phyloP scores from a whole-genome alignment of 768 basidiomycete genomes.

The Agrocybe chaxingu region DNA sequence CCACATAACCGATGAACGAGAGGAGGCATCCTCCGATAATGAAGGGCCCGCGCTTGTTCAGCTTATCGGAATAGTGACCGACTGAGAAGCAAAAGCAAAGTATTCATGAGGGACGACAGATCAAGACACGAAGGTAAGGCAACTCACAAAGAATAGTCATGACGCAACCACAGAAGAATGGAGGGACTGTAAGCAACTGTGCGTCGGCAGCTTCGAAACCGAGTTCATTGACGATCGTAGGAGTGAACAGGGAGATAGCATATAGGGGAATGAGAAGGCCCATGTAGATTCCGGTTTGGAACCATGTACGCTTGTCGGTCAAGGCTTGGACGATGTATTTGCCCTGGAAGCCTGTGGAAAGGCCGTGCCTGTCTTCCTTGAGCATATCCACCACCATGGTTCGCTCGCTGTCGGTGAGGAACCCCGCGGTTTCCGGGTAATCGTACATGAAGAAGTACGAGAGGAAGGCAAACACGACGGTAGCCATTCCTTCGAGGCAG shows the following conservation, averaged over 20 bases:
- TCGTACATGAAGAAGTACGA: slow-evolving; percentile 56
- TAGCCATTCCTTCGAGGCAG: slow-evolving; percentile 43
- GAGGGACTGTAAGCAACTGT: slow-evolving; percentile 49
- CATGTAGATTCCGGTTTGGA: slow-evolving; percentile 37
- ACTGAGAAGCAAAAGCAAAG: slow-evolving; percentile 8
- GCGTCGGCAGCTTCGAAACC: slow-evolving; percentile 48
- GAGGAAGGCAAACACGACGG: slow-evolving; percentile 35
- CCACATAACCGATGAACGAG: slow-evolving; percentile 48
- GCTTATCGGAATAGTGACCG: slow-evolving; percentile 40
- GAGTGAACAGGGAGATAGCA: slow-evolving; percentile 43
- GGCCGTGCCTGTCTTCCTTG: slow-evolving; percentile 40
- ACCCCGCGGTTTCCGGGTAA: slow-evolving; percentile 57
- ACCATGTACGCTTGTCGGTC: slow-evolving; percentile 41
- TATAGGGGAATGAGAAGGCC: slow-evolving; percentile 47
- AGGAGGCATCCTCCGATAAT: slow-evolving; percentile 39
- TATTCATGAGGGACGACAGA: background rate
- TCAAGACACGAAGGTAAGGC: no score
- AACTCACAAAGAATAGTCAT: slow-evolving; percentile 31
- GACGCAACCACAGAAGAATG: slow-evolving; percentile 44
- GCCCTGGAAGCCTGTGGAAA: slow-evolving; percentile 40
- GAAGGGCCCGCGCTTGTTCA: slow-evolving; percentile 45
- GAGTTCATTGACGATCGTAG: slow-evolving; percentile 45
- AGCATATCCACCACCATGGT: slow-evolving; percentile 35
- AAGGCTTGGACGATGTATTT: slow-evolving; percentile 49
- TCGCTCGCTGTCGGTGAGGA: slow-evolving; percentile 45